Conservation (phyloP, 1,284 basidiomycete genomes). For the Psilocybe mexicana region DNA sequence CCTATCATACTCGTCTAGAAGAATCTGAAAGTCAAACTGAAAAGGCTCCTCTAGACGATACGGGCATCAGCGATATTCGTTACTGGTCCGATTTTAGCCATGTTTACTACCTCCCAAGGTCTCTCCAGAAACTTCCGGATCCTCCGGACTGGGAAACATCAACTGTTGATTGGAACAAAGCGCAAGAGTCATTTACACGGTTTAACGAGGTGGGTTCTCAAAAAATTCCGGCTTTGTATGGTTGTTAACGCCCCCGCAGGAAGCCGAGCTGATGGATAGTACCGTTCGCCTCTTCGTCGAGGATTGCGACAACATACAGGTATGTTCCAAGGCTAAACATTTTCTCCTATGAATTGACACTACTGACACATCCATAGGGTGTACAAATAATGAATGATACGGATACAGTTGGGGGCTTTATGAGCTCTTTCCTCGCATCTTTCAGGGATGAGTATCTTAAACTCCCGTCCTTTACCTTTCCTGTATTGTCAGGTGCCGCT, state of each 20-base stretch:
- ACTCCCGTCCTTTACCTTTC: slow-evolving; percentile 53
- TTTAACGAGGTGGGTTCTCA: slow-evolving; percentile 49
- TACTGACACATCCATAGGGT: slow-evolving; percentile 44
- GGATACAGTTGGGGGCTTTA: slow-evolving; percentile 64
- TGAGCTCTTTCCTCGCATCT: slow-evolving; percentile 51
- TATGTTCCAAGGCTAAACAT: slow-evolving; percentile 25
- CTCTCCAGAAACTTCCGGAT: slow-evolving; percentile 64
- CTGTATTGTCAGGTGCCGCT: slow-evolving; percentile 51
- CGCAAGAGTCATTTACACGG: slow-evolving; percentile 50
- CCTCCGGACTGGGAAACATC: slow-evolving; percentile 48
- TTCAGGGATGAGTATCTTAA: slow-evolving; percentile 69
- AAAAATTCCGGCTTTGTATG: neutral
- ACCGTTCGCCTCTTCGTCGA: slow-evolving; percentile 67
- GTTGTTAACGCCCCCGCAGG: slow-evolving; percentile 35
- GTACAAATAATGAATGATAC: slow-evolving; percentile 67
- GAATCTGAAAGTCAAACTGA: slow-evolving; percentile 17
- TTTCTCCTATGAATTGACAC: neutral
- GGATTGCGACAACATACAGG: slow-evolving; percentile 75
- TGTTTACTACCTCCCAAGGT: slow-evolving; percentile 64
- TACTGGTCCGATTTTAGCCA: slow-evolving; percentile 82
- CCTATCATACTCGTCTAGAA: slow-evolving; percentile 55
- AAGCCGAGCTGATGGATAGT: slow-evolving; percentile 62
- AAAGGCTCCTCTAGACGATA: slow-evolving; percentile 3
- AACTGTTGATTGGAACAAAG: slow-evolving; percentile 52
- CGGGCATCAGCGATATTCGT: slow-evolving; percentile 40